phyloP scores from a whole-genome alignment of 1,284 basidiomycete genomes.

The Melampsora americana region DNA sequence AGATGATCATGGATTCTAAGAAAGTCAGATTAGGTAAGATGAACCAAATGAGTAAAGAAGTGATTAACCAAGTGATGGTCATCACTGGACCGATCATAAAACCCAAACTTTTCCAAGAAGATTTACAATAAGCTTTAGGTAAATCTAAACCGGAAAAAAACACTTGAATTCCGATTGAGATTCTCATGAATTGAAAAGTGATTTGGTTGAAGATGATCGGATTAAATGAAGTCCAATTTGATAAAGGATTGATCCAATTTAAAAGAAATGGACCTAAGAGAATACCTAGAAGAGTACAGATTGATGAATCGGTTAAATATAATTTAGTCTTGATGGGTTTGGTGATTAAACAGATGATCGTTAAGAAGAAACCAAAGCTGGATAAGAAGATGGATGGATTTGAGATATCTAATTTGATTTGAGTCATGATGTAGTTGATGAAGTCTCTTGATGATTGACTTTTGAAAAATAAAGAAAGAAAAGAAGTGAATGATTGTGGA shows the following conservation, averaged over 20 bases:
- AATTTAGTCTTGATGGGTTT: constrained; percentile 52
- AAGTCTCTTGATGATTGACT: neutral
- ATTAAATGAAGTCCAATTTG: constrained; percentile 48
- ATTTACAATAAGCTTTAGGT: constrained; percentile 52
- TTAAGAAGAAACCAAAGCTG: neutral
- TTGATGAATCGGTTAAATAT: constrained; percentile 52
- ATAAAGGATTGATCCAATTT: constrained; percentile 51
- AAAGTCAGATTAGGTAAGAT: constrained; percentile 54
- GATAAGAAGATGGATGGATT: constrained; percentile 36
- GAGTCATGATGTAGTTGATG: too few species aligned
- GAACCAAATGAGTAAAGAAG: constrained; percentile 53
- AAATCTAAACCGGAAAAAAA: constrained; percentile 56
- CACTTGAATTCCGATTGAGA: constrained; percentile 53
- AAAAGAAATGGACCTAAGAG: constrained; percentile 51
- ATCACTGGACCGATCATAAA: constrained; percentile 55
- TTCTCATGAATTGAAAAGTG: constrained; percentile 55
- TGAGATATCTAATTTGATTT: neutral
- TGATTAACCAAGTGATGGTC: constrained; percentile 55
- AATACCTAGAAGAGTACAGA: constrained; percentile 50
- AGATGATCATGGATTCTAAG: constrained; percentile 54
- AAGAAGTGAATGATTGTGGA: too few species aligned
- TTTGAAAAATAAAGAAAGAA: too few species aligned
- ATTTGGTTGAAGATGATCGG: constrained; percentile 37
- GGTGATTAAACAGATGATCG: constrained; percentile 51
- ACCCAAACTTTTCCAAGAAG: constrained; percentile 51